These are phyloP conservation scores for Trichoderma sp. DNA, from an alignment of 2,329 filamentous ascomycete genomes.

Conservation along the genomic window DNA sequence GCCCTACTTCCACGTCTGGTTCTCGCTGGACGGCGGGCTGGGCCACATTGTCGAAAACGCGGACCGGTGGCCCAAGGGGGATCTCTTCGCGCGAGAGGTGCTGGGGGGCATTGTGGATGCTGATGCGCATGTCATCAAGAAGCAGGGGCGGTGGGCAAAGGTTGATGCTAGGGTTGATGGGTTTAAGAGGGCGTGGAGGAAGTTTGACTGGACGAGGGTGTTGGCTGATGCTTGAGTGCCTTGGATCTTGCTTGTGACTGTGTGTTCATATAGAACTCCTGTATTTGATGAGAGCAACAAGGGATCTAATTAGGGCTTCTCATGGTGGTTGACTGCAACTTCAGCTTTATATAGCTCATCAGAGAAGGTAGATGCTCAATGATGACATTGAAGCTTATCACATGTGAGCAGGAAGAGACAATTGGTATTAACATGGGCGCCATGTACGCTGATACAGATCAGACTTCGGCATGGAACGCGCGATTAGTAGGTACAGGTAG, in stretches of 20 bases:
- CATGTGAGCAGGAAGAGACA: background rate
- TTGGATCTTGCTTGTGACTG: too few relatives aligned
- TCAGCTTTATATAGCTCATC: too few relatives aligned
- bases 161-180: constrained; percentile 70
- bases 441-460: constrained; percentile 10
- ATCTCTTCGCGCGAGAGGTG: constrained; percentile 89
- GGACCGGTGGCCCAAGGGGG: constrained; percentile 82
- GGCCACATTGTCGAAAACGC: constrained; percentile 91
- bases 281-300: background rate
- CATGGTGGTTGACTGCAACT: too few relatives aligned
- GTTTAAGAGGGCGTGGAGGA: constrained; percentile 84
- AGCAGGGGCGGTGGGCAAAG: constrained; percentile 81
- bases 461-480: constrained; percentile 5
- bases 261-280: too few relatives aligned
- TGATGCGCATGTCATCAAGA: constrained; percentile 81
- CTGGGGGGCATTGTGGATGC: constrained; percentile 89
- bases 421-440: constrained; percentile 11
- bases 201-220: constrained; percentile 83
- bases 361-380: background rate
- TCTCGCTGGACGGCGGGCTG: constrained; percentile 83
- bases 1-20: constrained; percentile 99
- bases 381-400: background rate
- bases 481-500: background rate
- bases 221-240: constrained; percentile 45
- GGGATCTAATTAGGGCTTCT: background rate